Base-by-base conservation (phyloP, 78 protist species). In the slime mould (Dictyostelium discoideum) region DNA sequence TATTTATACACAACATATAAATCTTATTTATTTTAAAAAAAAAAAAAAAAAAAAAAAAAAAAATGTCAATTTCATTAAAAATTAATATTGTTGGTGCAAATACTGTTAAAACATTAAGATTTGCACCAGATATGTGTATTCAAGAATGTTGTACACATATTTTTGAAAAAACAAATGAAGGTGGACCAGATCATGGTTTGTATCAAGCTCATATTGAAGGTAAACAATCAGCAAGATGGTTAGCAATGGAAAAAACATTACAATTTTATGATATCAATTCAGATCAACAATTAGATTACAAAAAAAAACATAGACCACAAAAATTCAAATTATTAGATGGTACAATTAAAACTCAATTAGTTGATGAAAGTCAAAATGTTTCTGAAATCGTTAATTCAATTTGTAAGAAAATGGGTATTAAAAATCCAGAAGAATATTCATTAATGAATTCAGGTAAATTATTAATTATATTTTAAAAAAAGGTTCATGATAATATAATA, bases 131-230 rank as follows among this genome's bases (percentile, higher is more conserved):
- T 24, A 85, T 87, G 94, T 40, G 92, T 5, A 72, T 96, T 14
- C 63, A 77, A 10, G 97, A 96, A 63, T 88, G 65, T 8, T 77
- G 92, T 48, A 24, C 37, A 11, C 90, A 63, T 8, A 96, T 96
- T 54, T 20, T 26, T 13, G 97, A 96, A 54, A 96, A 96, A 46
- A 60, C 92, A 0, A 44, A 77, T 42, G 96, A 82, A 39, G 96
- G 96, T 65, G 97, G 96, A 42, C 94, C 84, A 26, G 97, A 96
- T 84, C 95, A 92, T 54, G 97, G 97, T 48, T 89, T 96, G 24
- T 96, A 86, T 54, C 92, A 77, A 77, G 84, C 80, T 13, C 74
- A 60, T 74, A 18, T 83, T 24, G 94, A 74, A 13, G 86, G 95
- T 39, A 87, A 84, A 26, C 72, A 87, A 22, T 5, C 46, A 13